A percentile compares a stretch with the other conserved stretches of the same genome.
Evolutionary conservation across 768 basidiomycete genomes (phyloP).

Genomic region (Galerina marginata): DNA sequence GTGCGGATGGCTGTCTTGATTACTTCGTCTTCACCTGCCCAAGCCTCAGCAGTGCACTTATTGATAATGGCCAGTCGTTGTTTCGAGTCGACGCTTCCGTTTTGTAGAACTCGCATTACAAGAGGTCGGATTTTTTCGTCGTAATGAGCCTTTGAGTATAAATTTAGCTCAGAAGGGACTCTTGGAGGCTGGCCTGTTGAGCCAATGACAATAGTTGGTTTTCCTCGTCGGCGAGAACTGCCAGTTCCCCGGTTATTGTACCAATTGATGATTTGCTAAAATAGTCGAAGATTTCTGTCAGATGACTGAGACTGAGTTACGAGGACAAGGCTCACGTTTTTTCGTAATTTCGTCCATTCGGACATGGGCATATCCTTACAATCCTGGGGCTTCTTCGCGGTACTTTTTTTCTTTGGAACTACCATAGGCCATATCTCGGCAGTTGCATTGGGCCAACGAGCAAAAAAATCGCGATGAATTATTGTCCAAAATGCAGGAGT

Average conservation of each 20-base stretch:
- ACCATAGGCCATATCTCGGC: not conserved
- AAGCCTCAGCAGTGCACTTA: not conserved
- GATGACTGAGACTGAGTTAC: not conserved
- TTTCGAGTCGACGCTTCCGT: not conserved
- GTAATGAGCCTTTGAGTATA: not conserved
- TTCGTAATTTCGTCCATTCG: not conserved
- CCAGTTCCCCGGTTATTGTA: constrained; percentile 1
- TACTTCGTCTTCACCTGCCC: not conserved
- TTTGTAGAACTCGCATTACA: not conserved
- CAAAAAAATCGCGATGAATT: constrained; percentile 6
- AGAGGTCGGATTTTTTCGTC: not conserved
- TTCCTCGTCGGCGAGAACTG: not conserved
- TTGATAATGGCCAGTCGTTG: constrained; percentile 1
- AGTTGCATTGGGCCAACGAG: constrained; percentile 2
- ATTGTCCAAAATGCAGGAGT: not conserved
- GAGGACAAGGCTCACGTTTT: not conserved
- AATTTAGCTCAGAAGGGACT: not conserved
- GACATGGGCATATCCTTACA: not conserved
- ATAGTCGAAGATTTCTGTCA: not conserved
- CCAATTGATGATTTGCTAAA: constrained; percentile 11
- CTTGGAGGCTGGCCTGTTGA: not conserved
- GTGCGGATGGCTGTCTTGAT: constrained; percentile 1
- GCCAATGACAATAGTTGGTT: not conserved
- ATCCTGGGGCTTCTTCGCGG: not conserved
- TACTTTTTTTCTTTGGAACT: not conserved